These are phyloP conservation scores for Myxozyma melibiosi DNA, from an alignment of 805 yeast species.

Conservation along the genomic window DNA sequence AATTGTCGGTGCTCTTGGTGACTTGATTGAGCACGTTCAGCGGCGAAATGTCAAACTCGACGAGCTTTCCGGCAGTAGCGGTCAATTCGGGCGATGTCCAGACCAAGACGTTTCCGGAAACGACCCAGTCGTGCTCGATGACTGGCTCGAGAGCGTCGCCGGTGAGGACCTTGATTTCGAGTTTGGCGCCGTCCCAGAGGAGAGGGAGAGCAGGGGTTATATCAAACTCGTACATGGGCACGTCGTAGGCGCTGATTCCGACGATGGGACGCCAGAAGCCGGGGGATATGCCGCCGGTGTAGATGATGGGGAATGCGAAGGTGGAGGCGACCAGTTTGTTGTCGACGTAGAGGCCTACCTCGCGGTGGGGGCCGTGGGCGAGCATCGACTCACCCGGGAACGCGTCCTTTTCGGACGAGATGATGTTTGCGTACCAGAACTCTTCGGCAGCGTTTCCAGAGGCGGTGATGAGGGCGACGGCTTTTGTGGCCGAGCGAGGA, in stretches of 20 bases:
- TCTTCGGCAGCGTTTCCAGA: constrained; percentile 82
- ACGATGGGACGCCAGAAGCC: constrained; percentile 81
- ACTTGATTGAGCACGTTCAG: constrained; percentile 5
- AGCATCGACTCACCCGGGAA: constrained; percentile 42
- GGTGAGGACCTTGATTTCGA: constrained; percentile 79
- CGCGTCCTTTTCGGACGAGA: constrained; percentile 47
- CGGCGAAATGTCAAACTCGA: constrained; percentile 1
- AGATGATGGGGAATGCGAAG: constrained; percentile 72
- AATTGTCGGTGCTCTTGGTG: neutral
- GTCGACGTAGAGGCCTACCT: constrained; percentile 59
- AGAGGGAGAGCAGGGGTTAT: constrained; percentile 68
- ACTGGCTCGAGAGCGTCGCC: constrained; percentile 64
- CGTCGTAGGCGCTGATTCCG: constrained; percentile 70
- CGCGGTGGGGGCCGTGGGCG: constrained; percentile 72
- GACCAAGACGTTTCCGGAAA: constrained; percentile 24
- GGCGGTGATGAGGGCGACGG: constrained; percentile 58
- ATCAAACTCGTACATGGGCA: constrained; percentile 70
- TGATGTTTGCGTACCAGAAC: constrained; percentile 71
- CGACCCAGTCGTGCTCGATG: constrained; percentile 30
- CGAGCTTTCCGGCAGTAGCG: constrained; percentile 17
- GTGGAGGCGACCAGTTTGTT: constrained; percentile 55
- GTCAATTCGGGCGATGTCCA: constrained; percentile 18
- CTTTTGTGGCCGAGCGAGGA: constrained; percentile 59
- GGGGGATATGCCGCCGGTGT: constrained; percentile 81
- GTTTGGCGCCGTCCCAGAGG: constrained; percentile 57